Conservation (phyloP, 2,329 filamentous ascomycete species). For the Fusarium ramigenum region DNA sequence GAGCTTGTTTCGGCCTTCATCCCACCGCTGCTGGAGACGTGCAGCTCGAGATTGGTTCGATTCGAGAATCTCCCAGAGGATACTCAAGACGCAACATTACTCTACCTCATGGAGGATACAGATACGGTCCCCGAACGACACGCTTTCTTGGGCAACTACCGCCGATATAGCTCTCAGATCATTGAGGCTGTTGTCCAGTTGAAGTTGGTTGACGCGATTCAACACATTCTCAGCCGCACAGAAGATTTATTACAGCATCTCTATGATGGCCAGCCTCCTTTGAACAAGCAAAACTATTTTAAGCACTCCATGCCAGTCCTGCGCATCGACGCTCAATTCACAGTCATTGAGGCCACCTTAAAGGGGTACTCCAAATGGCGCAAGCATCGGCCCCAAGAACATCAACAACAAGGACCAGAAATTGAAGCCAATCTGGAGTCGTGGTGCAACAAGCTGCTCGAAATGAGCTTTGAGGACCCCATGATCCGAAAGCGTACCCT, state of each 20-base stretch:
- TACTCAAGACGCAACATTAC: slow-evolving; percentile 78
- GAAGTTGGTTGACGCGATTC: slow-evolving; percentile 84
- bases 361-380: slow-evolving; percentile 90
- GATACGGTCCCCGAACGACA: slow-evolving; percentile 94
- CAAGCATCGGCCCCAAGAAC: slow-evolving; percentile 42
- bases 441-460: slow-evolving; percentile 78
- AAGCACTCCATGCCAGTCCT: slow-evolving; percentile 79
- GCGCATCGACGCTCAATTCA: slow-evolving; percentile 87
- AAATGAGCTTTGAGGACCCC: slow-evolving; percentile 82
- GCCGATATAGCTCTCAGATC: slow-evolving; percentile 86
- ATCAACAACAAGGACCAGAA: slow-evolving; percentile 61
- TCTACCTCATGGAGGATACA: slow-evolving; percentile 91
- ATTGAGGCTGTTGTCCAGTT: slow-evolving; percentile 88
- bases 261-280: slow-evolving; percentile 74
- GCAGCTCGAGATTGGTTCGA: slow-evolving; percentile 82
- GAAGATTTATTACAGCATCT: slow-evolving; percentile 78
- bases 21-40: slow-evolving; percentile 81
- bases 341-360: slow-evolving; percentile 86
- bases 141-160: slow-evolving; percentile 94
- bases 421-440: slow-evolving; percentile 73
- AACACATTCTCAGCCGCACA: slow-evolving; percentile 84
- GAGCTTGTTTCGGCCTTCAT: slow-evolving; percentile 72
- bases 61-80: slow-evolving; percentile 90
- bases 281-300: slow-evolving; percentile 70
- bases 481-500: slow-evolving; percentile 83